A percentile compares a stretch with the other conserved stretches of the same genome.
Evolutionary conservation across 208 protist species (phyloP).

Genomic region (Trypanosomatidae sp.): DNA sequence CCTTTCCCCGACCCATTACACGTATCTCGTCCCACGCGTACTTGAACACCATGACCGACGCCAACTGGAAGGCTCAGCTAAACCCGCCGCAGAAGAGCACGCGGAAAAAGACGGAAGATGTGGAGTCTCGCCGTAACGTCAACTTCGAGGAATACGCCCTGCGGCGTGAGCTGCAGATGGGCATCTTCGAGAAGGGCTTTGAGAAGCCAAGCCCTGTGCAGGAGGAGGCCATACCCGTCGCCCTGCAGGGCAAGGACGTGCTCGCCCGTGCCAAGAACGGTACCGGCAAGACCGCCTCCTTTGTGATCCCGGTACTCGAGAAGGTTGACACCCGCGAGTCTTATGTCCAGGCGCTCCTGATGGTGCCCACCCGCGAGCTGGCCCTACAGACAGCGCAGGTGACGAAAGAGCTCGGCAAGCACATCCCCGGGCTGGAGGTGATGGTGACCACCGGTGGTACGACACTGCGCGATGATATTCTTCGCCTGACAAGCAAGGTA

Average conservation of each 20-base stretch:
- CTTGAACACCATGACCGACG: constrained; percentile 50
- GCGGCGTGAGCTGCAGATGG: constrained; percentile 98
- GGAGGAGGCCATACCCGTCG: constrained; percentile 98
- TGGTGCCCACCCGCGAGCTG: constrained; percentile 98
- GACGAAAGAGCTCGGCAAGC: constrained; percentile 98
- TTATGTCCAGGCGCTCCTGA: constrained; percentile 97
- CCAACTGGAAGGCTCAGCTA: constrained; percentile 88
- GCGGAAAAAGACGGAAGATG: constrained; percentile 97
- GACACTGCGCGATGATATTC: constrained; percentile 98
- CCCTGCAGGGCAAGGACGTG: constrained; percentile 96
- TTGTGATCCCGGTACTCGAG: constrained; percentile 98
- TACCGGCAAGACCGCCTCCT: constrained; percentile 99
- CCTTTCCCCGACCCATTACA: neutral
- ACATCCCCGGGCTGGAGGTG: constrained; percentile 94
- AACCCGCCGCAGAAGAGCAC: constrained; percentile 70
- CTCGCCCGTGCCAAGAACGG: constrained; percentile 99
- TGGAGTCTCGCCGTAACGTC: constrained; percentile 97
- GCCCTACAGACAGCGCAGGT: constrained; percentile 98
- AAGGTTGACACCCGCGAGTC: constrained; percentile 93
- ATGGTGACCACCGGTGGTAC: constrained; percentile 99
- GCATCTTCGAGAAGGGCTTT: constrained; percentile 99
- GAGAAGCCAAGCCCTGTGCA: constrained; percentile 98
- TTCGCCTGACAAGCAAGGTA: constrained; percentile 96
- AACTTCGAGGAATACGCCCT: constrained; percentile 98
- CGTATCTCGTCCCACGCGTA: neutral